Percentiles rank a stretch among this genome's conserved stretches.
Conservation (phyloP, 2,329 filamentous ascomycete genomes). For the Botrytis cinerea region DNA sequence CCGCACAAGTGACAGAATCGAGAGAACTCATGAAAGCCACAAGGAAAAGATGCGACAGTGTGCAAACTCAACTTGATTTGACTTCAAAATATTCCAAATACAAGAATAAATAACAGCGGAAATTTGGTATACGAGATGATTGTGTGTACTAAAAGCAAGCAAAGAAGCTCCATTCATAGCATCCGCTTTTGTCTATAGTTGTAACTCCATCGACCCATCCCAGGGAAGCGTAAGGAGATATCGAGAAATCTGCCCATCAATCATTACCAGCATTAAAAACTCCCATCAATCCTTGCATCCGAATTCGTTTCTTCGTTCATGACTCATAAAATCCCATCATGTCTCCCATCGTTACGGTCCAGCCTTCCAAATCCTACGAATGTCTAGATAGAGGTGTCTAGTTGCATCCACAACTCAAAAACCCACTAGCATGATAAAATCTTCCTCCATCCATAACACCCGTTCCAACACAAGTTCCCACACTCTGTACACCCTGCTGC, state of each 20-base stretch:
- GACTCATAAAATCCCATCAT: neutral
- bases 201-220: neutral
- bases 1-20: neutral
- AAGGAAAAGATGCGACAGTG: neutral
- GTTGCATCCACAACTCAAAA: conserved; percentile 16
- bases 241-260: neutral
- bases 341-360: neutral
- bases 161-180: neutral
- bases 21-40: neutral
- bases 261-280: neutral
- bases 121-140: neutral
- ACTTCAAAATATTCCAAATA: neutral
- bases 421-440: conserved; percentile 19
- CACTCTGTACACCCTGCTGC: neutral
- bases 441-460: conserved; percentile 2
- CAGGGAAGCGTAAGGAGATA: neutral
- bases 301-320: neutral
- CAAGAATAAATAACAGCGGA: neutral
- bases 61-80: neutral
- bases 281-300: neutral
- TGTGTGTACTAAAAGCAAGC: neutral
- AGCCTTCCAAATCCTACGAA: neutral
- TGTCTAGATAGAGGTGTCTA: neutral
- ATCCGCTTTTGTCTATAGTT: neutral
- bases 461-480: conserved; percentile 12